Base-by-base conservation (phyloP, 805 yeast species). In the Yueomyces sp. region DNA sequence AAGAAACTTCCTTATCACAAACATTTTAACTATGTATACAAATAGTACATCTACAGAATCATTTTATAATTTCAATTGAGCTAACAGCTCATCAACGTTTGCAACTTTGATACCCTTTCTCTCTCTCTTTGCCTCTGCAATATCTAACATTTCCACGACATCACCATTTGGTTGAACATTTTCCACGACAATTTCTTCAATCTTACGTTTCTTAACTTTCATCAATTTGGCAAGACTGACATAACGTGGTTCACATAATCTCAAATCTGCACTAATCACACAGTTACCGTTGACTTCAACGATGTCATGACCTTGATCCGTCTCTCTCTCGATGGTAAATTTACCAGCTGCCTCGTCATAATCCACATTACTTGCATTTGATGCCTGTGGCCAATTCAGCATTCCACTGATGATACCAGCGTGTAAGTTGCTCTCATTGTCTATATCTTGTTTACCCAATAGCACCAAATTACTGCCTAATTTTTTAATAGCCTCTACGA, bases 141-240 rank as follows among this genome's bases (percentile, higher is more conserved):
- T 81, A 58, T 78, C 75, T 46, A 85, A 56, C 3, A 79, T 58
- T 84, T 79, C 47, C 88, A 65, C 54, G 90, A 76, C 36, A 8
- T 77, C 58, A 39, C 80, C 83, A 4, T 53, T 41, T 33, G 82
- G 72, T n/a, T 80, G 83, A 47, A 85, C 74, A 53, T 84, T 94
- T 19, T 53, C 47, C 26, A 79, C 64, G 62, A 67, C 73, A 65
- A 63, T 76, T 62, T 57, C 76, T 70, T 78, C 85, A 60, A 88
- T 70, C 3, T 95, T 95, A 72, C 86, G 88, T 77, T 88, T 88
- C 72, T 92, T 92, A 44, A 97, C 97, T 71, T 92, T 92, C 97
- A 92, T 92, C 69, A 88, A 76, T 63, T 90, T 92, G 47, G 96
- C 96, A 59, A 92, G 72, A 11, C 94, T 77, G n/a, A 94, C 95